Conservation (phyloP, 768 basidiomycete species). For the Suillus discolor region DNA sequence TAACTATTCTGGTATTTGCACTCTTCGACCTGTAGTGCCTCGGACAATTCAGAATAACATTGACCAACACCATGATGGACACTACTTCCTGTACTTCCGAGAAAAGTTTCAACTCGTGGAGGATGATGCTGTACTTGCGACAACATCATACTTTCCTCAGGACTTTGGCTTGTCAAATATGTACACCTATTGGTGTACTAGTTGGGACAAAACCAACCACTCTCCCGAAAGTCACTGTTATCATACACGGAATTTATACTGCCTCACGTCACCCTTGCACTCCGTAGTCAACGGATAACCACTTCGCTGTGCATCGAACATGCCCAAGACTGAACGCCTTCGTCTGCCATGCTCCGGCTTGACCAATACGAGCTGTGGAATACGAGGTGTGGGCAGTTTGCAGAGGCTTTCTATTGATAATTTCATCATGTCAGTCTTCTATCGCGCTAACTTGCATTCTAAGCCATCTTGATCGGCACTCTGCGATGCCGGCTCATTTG, state of each 20-base stretch:
- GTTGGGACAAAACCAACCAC: neutral
- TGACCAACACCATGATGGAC: neutral
- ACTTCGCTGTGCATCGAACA: slow-evolving; percentile 7
- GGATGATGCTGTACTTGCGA: neutral
- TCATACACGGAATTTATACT: neutral
- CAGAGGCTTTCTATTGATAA: slow-evolving; percentile 1
- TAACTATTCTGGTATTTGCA: neutral
- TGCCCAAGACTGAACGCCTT: slow-evolving; percentile 1
- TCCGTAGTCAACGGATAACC: slow-evolving; percentile 3
- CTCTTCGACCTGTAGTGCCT: neutral
- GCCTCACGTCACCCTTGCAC: slow-evolving; percentile 6
- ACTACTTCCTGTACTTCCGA: neutral
- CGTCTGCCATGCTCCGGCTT: neutral
- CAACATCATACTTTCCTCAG: neutral
- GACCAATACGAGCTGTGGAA: neutral
- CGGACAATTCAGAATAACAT: neutral
- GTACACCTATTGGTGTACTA: neutral
- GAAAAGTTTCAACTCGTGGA: neutral
- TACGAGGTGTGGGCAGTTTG: neutral
- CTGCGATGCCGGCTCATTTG: neutral
- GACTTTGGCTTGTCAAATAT: neutral
- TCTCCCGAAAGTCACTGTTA: slow-evolving; percentile 4
- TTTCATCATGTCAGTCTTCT: slow-evolving; percentile 1
- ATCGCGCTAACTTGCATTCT: neutral
- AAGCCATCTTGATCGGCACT: neutral